Base-by-base conservation (phyloP, 2,329 filamentous ascomycete species). In the Fusarium sp. region DNA sequence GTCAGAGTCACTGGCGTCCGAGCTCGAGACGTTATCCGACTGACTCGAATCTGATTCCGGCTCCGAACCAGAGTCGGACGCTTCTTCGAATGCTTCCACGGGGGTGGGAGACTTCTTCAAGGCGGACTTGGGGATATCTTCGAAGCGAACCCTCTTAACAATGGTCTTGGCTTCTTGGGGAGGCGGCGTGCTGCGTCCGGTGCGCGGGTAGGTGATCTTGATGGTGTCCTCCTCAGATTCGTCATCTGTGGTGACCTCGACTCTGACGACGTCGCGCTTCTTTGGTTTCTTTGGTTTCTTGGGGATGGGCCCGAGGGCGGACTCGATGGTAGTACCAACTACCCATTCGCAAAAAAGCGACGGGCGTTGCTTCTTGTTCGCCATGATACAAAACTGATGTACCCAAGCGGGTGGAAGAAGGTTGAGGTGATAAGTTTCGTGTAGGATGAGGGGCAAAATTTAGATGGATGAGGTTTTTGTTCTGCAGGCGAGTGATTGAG, bases 181-280 rank as follows among this genome's bases (percentile, higher is more conserved):
- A 18, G 34, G 34, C n/a, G 8, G 34, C 18, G 34, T 62, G 23
- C 37, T 54, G 37, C 67, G 68, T 18, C 81, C 76, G 6, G 81
- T 79, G 62, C 87, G 85, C 1, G 88, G 87, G 61, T 88, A 87
- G 2, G 86, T 87, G 41, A 90, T 78, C 20, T 80, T 83, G 63
- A 89, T 78, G 4, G 83, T 85, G 62, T 90, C 88, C 30, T 84
- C 82, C 9, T 86, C 84, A n/a, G 83, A 84, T 65, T 88, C 87
- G 50, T 89, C 87, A 70, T 90, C 87, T 13, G 88, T 89, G 16
- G 84, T 82, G 2, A 88, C 77, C 61, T 86, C 82, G 35, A 88
- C 76, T 25, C 77, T 83, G 66, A 87, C 76, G 13, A 85, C 78
- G 20, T 81, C 80, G 56, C 81, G 76, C 43, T 71, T 74, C 62